Conservation (phyloP, 1,284 basidiomycete genomes). For the Cutaneotrichosporon sp. region DNA sequence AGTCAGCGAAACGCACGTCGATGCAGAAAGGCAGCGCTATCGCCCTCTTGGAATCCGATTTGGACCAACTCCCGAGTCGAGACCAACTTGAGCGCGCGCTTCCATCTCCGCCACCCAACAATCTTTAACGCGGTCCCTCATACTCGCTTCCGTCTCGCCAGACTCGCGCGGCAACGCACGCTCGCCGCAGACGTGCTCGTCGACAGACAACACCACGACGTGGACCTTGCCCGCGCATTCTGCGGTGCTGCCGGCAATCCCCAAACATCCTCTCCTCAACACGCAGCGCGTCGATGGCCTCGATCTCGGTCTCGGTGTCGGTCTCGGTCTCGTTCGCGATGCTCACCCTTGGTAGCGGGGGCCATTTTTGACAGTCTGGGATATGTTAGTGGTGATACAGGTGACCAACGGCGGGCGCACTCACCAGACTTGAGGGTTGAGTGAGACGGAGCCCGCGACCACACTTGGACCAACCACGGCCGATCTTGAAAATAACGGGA, state of each 20-base stretch:
- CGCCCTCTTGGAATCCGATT: no score
- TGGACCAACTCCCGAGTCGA: not conserved
- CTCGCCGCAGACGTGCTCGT: not conserved
- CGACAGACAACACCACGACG: not conserved
- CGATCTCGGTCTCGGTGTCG: not conserved
- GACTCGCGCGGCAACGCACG: not conserved
- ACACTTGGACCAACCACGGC: not conserved
- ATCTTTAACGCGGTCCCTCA: not conserved
- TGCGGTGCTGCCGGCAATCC: not conserved
- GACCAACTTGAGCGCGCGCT: not conserved
- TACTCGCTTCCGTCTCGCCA: not conserved
- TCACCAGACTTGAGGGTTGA: constrained; percentile 8
- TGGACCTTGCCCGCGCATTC: not conserved
- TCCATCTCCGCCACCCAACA: constrained; percentile 5
- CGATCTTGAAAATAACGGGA: not conserved
- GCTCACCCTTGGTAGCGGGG: constrained; percentile 12
- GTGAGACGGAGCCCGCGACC: not conserved
- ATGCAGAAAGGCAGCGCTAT: not conserved
- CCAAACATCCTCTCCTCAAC: not conserved
- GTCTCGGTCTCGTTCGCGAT: not conserved
- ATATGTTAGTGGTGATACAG: constrained; percentile 2
- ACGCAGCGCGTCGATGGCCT: not conserved
- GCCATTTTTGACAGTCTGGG: constrained; percentile 13
- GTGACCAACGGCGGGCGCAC: not conserved
- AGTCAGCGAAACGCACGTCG: constrained; percentile 10